Evolutionary conservation across 495 filamentous ascomycete species (phyloP), one percentile per base, ranked within the genome.

Genomic region (Halenospora varia): DNA sequence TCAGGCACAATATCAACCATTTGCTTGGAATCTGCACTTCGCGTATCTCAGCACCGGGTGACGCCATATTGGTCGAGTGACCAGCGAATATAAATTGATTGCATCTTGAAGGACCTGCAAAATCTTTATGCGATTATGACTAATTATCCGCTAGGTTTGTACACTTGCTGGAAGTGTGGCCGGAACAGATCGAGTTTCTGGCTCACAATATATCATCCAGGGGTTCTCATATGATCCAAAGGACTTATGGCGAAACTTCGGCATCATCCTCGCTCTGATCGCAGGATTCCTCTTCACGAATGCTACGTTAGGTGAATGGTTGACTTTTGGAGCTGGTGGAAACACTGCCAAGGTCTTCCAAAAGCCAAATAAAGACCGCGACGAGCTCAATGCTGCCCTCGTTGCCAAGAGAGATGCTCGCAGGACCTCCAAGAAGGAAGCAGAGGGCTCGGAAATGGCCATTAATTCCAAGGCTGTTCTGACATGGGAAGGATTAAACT

Each of bases 191-290:
- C 22, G 57, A 13, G 79, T 89, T 17, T 53, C 59, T 23, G 65
- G 65, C 8, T 53, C 65, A n/a, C 48, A 46, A 11, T 67, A 67
- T 25, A 67, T 67, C 24, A 59, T 25, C 2, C 9, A 58, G 22
- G 55, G 78, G 29, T 89, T 78, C 67, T 68, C 71, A 8, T 89
- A 88, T 58, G 72, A 70, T 19, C 67, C 75, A 41, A 70, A 65
- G 22, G 82, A 89, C 61, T 76, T 87, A 25, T 89, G 86, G 86
- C 70, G 86, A n/a, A 88, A 89, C 57, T 66, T 88, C 60, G 86
- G 85, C 22, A 82, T 90, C 62, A 80, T 89, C 54, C 73, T 82
- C 15, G 83, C 77, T 3, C 70, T 92, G 19, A 88, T 91, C 26
- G 62, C 80, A 51, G 83, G 76, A 10, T 92, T 90, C 70, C 75